These are phyloP conservation scores for Spiraea crenata DNA, from an alignment of 331 rosid species.

Conservation along the genomic window DNA sequence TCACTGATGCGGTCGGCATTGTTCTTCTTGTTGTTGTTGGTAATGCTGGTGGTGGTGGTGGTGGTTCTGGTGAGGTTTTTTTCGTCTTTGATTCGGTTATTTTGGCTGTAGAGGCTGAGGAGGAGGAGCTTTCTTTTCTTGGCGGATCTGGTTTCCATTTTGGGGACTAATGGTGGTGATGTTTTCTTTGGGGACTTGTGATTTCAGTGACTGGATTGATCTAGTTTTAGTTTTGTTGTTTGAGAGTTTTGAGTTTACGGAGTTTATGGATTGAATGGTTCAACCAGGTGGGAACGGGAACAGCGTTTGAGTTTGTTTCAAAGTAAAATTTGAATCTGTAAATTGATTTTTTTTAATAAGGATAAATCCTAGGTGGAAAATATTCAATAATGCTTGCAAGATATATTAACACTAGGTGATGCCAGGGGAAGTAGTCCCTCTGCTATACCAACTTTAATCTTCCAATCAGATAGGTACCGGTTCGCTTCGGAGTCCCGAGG, in stretches of 20 bases:
- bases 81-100: neutral
- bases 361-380: no score
- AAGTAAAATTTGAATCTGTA: neutral
- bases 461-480: no score
- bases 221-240: constrained; percentile 4
- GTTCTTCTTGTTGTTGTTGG: neutral
- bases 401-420: neutral
- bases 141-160: constrained; percentile 73
- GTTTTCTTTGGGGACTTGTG: no score
- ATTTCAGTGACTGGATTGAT: neutral
- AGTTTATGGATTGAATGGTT: constrained; percentile 45
- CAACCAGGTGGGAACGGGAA: constrained; percentile 42
- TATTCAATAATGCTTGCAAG: neutral
- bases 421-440: neutral
- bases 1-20: constrained; percentile 55
- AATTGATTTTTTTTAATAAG: no score
- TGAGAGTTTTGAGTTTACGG: neutral
- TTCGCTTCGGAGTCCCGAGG: no score
- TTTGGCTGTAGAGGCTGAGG: neutral
- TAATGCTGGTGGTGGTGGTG: constrained; percentile 31
- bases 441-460: neutral
- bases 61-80: no score
- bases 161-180: neutral
- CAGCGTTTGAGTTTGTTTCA: constrained; percentile 44
- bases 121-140: constrained; percentile 49